Base-by-base conservation (phyloP, 2,329 filamentous ascomycete species). In the Talaromyces sp. region DNA sequence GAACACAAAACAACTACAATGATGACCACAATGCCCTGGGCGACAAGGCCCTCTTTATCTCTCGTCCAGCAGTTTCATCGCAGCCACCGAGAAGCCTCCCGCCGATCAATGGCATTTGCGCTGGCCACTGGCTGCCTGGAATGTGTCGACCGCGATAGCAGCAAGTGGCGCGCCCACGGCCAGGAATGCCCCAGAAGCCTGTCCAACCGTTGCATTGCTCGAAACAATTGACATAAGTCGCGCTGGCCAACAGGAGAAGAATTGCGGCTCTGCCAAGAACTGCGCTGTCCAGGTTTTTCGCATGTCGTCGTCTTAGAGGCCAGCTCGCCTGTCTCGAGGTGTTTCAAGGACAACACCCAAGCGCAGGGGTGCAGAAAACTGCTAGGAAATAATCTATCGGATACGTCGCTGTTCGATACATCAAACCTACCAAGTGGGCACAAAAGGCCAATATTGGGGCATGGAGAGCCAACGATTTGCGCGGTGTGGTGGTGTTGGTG, bases 1-100 rank as follows among this genome's bases (percentile, higher is more conserved):
- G 10, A 12, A 12, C 23, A 10, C 18, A 12, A 27, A 9, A 4
- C 4, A 6, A 12, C n/a, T 6, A 44, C 6, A 36, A 12, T 8
- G 9, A 12, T 8, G 9, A 30, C 28, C 51, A 55, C 12, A 30
- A 34, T 18, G 3, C 30, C 10, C 14, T 18, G 44, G 56, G 44
- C 23, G 34, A 16, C 16, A 18, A 40, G n/a, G 44, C 44, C 9
- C 56, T 58, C 44, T 58, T 58, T 58, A 58, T 58, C 56, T 34
- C 44, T 34, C 52, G 30, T 36, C 44, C 9, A 34, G 9, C 8
- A 34, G 30, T 58, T 28, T 31, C 28, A 53, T 16, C 30, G 18
- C 42, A 1, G 42, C 42, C 42, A 23, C 6, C 42, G 18, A 18
- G 6, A 12, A 7, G 8, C 10, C n/a, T 27, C 18, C 44, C 12